Evolutionary conservation across 768 basidiomycete species (phyloP), one percentile per base, ranked within the genome.

Genomic region (Mrakia blollopis): DNA sequence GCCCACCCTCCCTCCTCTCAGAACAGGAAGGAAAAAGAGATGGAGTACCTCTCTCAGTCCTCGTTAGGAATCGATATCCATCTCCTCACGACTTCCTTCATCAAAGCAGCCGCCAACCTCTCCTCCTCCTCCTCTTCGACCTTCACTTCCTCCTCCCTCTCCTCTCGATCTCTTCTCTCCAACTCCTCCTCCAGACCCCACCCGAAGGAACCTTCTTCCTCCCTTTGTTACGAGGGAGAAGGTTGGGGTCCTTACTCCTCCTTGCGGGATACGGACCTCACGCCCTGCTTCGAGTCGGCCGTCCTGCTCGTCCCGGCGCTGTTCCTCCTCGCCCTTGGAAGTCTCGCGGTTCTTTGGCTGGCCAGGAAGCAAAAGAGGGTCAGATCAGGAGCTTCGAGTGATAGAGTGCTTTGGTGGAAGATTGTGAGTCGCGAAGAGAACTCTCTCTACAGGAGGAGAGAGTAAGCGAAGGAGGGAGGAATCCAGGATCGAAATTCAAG

Each of bases 201-300:
- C 39, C 18, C 30, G 14, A 39, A 21, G 32, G 23, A 50, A 37
- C 35, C 52, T 8, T n/a, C 32, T 2, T 37, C 72, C 47, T 37
- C 72, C 47, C 41, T 57, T 13, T 62, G 50, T 28, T 30, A 73
- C 52, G 41, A 72, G n/a, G 61, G 41, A 13, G 90, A 92, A 79
- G 91, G 91, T 75, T 92, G 91, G 90, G 83, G 82, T 9, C 84
- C 87, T 21, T 83, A 89, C 25, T 93, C 92, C 0, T 82, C 77
- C 0, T 79, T 83, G 0, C 87, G 92, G 72, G 85, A 87, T 18
- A 92, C 93, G 81, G 93, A 95, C 82, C 79, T 90, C 16, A 92
- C 93, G 0, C 87, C 88, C 23, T 96, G 94, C 82, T 92, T 91
- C 79, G 91, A 95, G 80, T 90, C 92, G 79, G 90, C 89, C 23